These are phyloP conservation scores for Russula vinacea DNA, from an alignment of 768 basidiomycete genomes.

Conservation along the genomic window DNA sequence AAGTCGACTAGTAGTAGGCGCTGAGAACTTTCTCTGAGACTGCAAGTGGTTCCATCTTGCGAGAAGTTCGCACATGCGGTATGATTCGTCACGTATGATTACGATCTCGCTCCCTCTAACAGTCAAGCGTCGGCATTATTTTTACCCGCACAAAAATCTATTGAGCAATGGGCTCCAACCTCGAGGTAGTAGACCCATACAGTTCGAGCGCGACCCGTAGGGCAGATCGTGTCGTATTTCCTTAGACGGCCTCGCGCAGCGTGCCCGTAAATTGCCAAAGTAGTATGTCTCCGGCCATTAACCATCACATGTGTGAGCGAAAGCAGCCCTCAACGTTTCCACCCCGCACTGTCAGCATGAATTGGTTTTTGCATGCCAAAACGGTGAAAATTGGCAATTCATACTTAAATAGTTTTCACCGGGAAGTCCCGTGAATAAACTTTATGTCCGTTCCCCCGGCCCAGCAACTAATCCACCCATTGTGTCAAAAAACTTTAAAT, in stretches of 20 bases:
- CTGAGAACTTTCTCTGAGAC: neutral
- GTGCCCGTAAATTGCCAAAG: conserved; percentile 61
- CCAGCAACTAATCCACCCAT: too few relatives aligned
- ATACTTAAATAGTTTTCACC: too few relatives aligned
- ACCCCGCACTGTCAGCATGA: too few relatives aligned
- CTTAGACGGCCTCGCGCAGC: conserved; percentile 55
- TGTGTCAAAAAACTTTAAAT: too few relatives aligned
- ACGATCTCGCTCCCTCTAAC: too few relatives aligned
- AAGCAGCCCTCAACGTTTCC: neutral
- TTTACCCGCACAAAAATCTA: neutral
- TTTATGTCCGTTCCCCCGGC: too few relatives aligned
- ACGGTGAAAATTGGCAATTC: too few relatives aligned
- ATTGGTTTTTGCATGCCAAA: too few relatives aligned
- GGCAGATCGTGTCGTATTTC: neutral
- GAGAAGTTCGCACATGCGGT: too few relatives aligned
- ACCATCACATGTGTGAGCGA: conserved; percentile 48
- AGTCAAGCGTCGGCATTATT: neutral
- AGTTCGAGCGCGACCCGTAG: neutral
- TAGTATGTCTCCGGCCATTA: conserved; percentile 80
- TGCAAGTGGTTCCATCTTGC: neutral
- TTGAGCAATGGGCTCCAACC: neutral
- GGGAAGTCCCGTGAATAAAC: too few relatives aligned
- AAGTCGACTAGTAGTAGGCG: neutral
- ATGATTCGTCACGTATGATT: neutral
- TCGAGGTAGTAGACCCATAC: too few relatives aligned